Evolutionary conservation across 352 stramenopile species (phyloP).

Genomic region (Phytophthora sp.): DNA sequence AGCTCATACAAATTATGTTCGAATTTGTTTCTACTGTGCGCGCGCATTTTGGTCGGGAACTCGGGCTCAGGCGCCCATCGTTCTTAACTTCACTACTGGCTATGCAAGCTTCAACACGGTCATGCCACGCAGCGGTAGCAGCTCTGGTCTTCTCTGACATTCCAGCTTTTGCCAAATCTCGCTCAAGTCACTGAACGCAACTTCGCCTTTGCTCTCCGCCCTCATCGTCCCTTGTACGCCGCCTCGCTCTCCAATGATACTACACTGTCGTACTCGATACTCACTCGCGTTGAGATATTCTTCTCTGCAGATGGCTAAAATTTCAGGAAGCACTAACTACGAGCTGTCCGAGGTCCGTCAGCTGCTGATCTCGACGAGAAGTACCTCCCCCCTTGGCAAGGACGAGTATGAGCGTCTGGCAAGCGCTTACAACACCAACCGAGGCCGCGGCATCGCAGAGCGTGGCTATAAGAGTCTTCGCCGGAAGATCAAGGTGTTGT

Average conservation of each 20-base stretch:
- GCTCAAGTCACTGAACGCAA: not conserved
- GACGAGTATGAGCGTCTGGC: slow-evolving; percentile 4
- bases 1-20: too few relatives aligned
- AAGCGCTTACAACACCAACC: not conserved
- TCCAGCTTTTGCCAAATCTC: not conserved
- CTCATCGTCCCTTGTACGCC: not conserved
- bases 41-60: too few relatives aligned
- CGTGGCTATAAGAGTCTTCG: slow-evolving; percentile 1
- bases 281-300: not conserved
- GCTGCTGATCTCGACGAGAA: not conserved
- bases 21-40: too few relatives aligned
- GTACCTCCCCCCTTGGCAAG: not conserved
- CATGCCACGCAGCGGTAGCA: not conserved
- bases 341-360: not conserved
- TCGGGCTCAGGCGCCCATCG: too few relatives aligned
- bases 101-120: too few relatives aligned
- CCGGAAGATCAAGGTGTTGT: not conserved
- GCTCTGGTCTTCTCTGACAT: not conserved
- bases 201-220: not conserved
- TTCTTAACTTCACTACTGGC: too few relatives aligned
- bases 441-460: too few relatives aligned
- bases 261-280: not conserved
- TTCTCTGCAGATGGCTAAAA: not conserved
- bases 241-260: not conserved
- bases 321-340: slow-evolving; percentile 1